Evolutionary conservation across 495 filamentous ascomycete species (phyloP), one percentile per base, ranked within the genome.

Genomic region (Xylaria telfairii): DNA sequence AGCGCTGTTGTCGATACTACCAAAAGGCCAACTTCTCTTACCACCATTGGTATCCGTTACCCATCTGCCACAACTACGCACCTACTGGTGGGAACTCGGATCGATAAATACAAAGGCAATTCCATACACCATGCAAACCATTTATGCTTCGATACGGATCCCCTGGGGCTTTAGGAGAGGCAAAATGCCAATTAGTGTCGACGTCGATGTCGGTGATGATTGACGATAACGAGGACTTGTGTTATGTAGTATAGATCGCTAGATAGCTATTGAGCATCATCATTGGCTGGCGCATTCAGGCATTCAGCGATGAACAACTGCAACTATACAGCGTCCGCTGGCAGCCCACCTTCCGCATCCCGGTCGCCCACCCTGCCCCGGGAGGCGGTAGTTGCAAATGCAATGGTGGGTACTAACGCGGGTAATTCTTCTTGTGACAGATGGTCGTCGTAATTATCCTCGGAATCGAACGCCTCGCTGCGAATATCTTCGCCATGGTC

Each of bases 401-500:
- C 15, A 28, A 24, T 39, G n/a, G 26, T 39, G 1, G 61, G 54
- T 47, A 32, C 37, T 53, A 21, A 34, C 28, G 69, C 21, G 17
- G 62, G 74, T 26, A 60, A 7, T 42, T 73, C 69, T 1, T 42
- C 41, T 28, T 71, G 19, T 28, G 68, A 67, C 24, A 68, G 21
- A 42, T 72, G 68, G 41, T 73, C 69, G 39, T 73, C 72, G n/a
- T 74, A 78, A 9, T 70, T 74, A 17, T 74, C 77, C 9, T 73
- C 74, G 1, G 71, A 71, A 44, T 73, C 75, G 19, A 74, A 68
- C 0, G 59, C 73, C 2, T 74, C 74, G n/a, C 73, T 74, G 8
- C 64, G 66, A 5, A 79, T 72, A 28, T 80, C 74, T n/a, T 82
- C 80, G 46, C 83, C 81, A 4, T 81, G 81, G 10, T 81, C 78